A percentile compares a stretch with the other conserved stretches of the same genome.
These are phyloP conservation scores for Hypericum androsaemum DNA, from an alignment of 345 rosid species.

Conservation along the genomic window DNA sequence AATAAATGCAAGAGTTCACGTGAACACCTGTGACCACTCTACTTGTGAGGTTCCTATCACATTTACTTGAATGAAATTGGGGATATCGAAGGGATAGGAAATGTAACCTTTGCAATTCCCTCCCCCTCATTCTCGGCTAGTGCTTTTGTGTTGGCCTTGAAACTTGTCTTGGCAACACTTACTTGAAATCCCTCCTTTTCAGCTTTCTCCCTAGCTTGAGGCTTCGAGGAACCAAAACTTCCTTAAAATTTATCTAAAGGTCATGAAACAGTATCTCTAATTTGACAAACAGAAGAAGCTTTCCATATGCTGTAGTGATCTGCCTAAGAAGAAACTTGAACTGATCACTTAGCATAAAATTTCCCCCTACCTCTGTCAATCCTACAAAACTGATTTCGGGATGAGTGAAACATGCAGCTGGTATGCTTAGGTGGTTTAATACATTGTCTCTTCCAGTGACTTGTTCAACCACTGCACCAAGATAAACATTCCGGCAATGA, in stretches of 20 bases:
- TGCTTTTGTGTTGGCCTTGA: slow-evolving; percentile 98
- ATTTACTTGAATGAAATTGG: not conserved
- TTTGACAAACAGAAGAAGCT: slow-evolving; percentile 1
- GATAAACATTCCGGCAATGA: slow-evolving; percentile 13
- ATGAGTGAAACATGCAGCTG: slow-evolving; percentile 99
- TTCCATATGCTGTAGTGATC: not conserved
- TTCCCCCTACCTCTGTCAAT: slow-evolving; percentile 65
- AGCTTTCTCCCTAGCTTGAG: slow-evolving; percentile 95
- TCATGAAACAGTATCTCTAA: not conserved
- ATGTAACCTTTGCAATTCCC: slow-evolving; percentile 85
- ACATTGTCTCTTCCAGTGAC: slow-evolving; percentile 85
- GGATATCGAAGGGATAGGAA: slow-evolving; percentile 3
- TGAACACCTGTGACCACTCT: too few relatives aligned
- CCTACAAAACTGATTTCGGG: slow-evolving; percentile 99
- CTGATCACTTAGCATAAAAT: not conserved
- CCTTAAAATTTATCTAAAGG: slow-evolving; percentile 10
- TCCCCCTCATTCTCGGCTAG: slow-evolving; percentile 98
- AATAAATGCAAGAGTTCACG: too few relatives aligned
- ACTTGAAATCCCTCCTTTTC: slow-evolving; percentile 88
- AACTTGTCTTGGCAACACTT: slow-evolving; percentile 82
- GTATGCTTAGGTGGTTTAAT: slow-evolving; percentile 85
- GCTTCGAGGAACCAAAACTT: slow-evolving; percentile 34
- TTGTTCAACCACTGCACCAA: slow-evolving; percentile 79
- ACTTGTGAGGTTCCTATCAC: too few relatives aligned
- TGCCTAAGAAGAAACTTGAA: not conserved